Percentiles rank a stretch among this genome's conserved stretches.
Evolutionary conservation across 495 filamentous ascomycete species (phyloP).

Genomic region (Neurospora tetrasperma): DNA sequence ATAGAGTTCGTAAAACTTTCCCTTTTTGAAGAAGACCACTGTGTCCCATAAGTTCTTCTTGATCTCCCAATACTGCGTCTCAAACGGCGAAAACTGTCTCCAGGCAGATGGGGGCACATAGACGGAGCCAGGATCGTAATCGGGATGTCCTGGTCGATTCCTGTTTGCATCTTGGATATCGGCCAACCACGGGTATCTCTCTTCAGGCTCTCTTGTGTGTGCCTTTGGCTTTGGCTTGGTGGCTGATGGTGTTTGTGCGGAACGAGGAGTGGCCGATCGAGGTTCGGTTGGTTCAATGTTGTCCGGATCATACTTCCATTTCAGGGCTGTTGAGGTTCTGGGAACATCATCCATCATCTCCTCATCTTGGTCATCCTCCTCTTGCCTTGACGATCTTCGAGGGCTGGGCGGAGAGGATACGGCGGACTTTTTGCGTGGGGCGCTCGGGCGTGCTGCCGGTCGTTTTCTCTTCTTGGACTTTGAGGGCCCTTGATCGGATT

Average conservation of each 20-base stretch:
- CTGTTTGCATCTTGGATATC: slow-evolving; percentile 72
- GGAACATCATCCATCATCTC: slow-evolving; percentile 43
- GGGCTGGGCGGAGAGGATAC: slow-evolving; percentile 30
- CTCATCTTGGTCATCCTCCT: slow-evolving; percentile 14
- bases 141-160: slow-evolving; percentile 68
- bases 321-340: slow-evolving; percentile 60
- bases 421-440: slow-evolving; percentile 49
- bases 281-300: slow-evolving; percentile 50
- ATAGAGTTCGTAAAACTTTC: slow-evolving; percentile 98
- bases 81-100: slow-evolving; percentile 78
- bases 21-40: slow-evolving; percentile 99
- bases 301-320: slow-evolving; percentile 84
- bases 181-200: slow-evolving; percentile 84
- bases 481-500: slow-evolving; percentile 43
- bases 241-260: slow-evolving; percentile 30
- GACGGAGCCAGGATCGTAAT: slow-evolving; percentile 86
- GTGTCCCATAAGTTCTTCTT: slow-evolving; percentile 97
- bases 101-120: slow-evolving; percentile 74
- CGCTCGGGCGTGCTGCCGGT: slow-evolving; percentile 37
- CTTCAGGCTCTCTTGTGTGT: slow-evolving; percentile 65
- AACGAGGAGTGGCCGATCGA: slow-evolving; percentile 24
- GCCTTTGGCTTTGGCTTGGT: slow-evolving; percentile 50
- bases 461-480: slow-evolving; percentile 64
- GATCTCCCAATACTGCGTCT: slow-evolving; percentile 99
- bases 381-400: not conserved